Conservation (phyloP, 108 stramenopile genomes). For the Fragilaria radians region DNA sequence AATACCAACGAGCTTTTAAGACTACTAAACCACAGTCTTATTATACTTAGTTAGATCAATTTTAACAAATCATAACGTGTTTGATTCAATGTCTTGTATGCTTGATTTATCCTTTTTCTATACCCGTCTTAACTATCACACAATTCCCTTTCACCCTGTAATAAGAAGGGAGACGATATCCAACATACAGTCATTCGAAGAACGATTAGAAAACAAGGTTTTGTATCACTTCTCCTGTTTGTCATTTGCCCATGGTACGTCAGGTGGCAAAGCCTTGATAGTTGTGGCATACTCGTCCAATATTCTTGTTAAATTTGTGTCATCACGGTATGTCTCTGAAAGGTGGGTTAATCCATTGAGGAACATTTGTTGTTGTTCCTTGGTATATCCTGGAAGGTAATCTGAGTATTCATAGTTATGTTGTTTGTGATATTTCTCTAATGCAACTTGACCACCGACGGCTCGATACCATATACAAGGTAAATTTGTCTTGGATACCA, state of each 20-base stretch:
- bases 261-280: neutral
- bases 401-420: slow-evolving; percentile 2
- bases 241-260: neutral
- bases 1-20: too few relatives aligned
- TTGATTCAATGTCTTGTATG: too few relatives aligned
- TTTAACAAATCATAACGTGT: too few relatives aligned
- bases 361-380: neutral
- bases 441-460: neutral
- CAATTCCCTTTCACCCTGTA: too few relatives aligned
- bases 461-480: slow-evolving; percentile 1
- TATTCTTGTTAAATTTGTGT: neutral
- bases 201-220: too few relatives aligned
- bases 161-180: too few relatives aligned
- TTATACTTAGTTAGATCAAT: too few relatives aligned
- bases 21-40: too few relatives aligned
- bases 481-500: neutral
- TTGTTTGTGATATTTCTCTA: neutral
- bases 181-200: too few relatives aligned
- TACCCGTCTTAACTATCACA: too few relatives aligned
- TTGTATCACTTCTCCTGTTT: neutral
- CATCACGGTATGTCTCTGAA: neutral
- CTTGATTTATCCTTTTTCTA: too few relatives aligned
- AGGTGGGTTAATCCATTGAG: neutral
- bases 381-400: slow-evolving; percentile 4
- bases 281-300: neutral